Conservation (phyloP, 345 rosid genomes). For the Odontarrhena argentea region DNA sequence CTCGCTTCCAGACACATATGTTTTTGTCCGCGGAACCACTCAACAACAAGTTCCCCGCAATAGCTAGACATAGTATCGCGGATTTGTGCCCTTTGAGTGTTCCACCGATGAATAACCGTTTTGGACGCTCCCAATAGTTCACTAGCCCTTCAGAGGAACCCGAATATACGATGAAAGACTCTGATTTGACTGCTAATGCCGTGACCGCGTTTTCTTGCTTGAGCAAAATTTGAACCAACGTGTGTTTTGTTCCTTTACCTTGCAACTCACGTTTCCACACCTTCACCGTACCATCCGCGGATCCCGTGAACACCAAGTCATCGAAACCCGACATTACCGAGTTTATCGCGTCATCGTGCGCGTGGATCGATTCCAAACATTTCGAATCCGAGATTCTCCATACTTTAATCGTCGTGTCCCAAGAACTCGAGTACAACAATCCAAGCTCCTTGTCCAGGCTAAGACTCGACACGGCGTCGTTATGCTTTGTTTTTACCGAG, state of each 20-base stretch:
- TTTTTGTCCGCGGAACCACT: constrained; percentile 87
- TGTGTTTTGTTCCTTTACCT: constrained; percentile 64
- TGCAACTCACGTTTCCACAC: constrained; percentile 61
- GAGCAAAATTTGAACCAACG: constrained; percentile 57
- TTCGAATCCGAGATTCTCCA: constrained; percentile 60
- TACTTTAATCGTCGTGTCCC: constrained; percentile 67
- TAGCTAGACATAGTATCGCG: constrained; percentile 64
- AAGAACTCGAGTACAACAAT: constrained; percentile 64
- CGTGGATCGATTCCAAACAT: constrained; percentile 63
- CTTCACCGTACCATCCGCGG: constrained; percentile 73
- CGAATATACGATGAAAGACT: constrained; percentile 56
- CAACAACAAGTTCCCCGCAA: constrained; percentile 63
- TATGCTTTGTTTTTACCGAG: constrained; percentile 57
- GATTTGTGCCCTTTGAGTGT: constrained; percentile 63
- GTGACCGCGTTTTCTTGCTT: constrained; percentile 79
- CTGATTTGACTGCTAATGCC: constrained; percentile 55
- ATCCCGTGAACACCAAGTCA: constrained; percentile 63
- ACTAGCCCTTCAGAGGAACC: constrained; percentile 76
- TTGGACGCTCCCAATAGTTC: constrained; percentile 64
- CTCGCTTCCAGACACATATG: constrained; percentile 82
- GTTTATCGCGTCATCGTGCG: constrained; percentile 70
- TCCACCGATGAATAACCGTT: constrained; percentile 55
- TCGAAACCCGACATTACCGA: constrained; percentile 54
- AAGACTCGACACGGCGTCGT: constrained; percentile 64
- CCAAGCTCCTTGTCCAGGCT: constrained; percentile 55